Evolutionary conservation across 2,329 filamentous ascomycete genomes (phyloP).

Genomic region (Colletotrichum truncatum): DNA sequence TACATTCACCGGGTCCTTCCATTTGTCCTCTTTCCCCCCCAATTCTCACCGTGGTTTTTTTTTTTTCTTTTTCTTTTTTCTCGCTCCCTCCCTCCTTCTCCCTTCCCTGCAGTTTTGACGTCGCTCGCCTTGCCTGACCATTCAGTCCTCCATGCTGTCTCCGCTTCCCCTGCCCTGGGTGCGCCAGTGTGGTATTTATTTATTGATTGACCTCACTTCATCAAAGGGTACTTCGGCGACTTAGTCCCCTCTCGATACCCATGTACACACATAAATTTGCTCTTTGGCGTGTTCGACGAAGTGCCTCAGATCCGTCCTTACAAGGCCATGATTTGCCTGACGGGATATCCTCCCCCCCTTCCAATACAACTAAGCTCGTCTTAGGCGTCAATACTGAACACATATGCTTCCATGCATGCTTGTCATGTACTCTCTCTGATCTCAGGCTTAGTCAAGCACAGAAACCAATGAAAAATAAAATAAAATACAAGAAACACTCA

Average conservation of each 20-base stretch:
- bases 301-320: conserved; percentile 2
- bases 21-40: no score
- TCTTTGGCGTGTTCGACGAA: neutral
- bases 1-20: no score
- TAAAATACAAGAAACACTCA: neutral
- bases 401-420: neutral
- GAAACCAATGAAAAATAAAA: neutral
- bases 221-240: neutral
- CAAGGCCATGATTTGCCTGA: neutral
- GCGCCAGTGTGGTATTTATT: neutral
- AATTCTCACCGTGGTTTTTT: no score
- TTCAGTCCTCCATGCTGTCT: neutral
- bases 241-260: neutral
- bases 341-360: no score
- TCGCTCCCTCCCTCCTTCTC: no score
- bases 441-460: neutral
- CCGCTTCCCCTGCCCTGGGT: neutral
- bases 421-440: neutral
- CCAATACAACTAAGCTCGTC: neutral
- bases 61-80: no score
- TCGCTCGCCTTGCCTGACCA: neutral
- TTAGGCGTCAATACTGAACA: neutral
- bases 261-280: neutral
- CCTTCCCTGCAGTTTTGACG: neutral
- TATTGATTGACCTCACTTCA: neutral